Evolutionary conservation across 768 basidiomycete species (phyloP).

Genomic region (Omphalotus guepiniiformis): DNA sequence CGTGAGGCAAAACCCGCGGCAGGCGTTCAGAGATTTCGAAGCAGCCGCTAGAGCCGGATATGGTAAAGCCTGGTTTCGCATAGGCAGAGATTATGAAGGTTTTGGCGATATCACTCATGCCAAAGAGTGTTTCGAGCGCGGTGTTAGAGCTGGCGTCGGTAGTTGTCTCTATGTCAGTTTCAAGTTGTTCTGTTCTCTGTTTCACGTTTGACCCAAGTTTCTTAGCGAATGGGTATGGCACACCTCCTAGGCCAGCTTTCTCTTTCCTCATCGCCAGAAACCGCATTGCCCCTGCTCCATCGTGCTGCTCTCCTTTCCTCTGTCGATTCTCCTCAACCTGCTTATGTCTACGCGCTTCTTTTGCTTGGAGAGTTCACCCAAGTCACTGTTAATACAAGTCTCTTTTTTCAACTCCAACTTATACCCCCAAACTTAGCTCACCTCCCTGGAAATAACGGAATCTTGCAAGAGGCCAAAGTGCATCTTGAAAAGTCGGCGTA

Average conservation of each 20-base stretch:
- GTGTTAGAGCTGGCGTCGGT: constrained; percentile 68
- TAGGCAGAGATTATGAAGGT: constrained; percentile 89
- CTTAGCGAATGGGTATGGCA: constrained; percentile 91
- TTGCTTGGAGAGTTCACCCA: constrained; percentile 82
- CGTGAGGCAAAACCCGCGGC: constrained; percentile 61
- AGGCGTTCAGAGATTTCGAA: constrained; percentile 90
- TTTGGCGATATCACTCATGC: constrained; percentile 74
- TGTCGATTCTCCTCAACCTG: constrained; percentile 78
- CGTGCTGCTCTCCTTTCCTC: constrained; percentile 74
- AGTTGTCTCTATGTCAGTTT: constrained; percentile 74
- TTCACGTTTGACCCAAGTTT: constrained; percentile 1
- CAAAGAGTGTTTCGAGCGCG: constrained; percentile 83
- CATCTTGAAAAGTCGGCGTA: constrained; percentile 84
- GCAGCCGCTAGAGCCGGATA: constrained; percentile 74
- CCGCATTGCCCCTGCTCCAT: constrained; percentile 69
- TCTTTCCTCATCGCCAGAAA: constrained; percentile 44
- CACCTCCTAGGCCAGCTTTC: constrained; percentile 85
- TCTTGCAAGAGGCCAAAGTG: constrained; percentile 57
- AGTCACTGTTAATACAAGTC: constrained; percentile 43
- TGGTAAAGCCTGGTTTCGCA: constrained; percentile 82
- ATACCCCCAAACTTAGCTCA: constrained; percentile 47
- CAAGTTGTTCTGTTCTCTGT: no score
- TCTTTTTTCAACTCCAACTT: constrained; percentile 48
- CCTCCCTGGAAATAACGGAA: constrained; percentile 7
- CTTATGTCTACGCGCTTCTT: constrained; percentile 85